A percentile compares a stretch with the other conserved stretches of the same genome.
phyloP scores from a whole-genome alignment of 306 rosid genomes.

The Lathyrus tuberosus region DNA sequence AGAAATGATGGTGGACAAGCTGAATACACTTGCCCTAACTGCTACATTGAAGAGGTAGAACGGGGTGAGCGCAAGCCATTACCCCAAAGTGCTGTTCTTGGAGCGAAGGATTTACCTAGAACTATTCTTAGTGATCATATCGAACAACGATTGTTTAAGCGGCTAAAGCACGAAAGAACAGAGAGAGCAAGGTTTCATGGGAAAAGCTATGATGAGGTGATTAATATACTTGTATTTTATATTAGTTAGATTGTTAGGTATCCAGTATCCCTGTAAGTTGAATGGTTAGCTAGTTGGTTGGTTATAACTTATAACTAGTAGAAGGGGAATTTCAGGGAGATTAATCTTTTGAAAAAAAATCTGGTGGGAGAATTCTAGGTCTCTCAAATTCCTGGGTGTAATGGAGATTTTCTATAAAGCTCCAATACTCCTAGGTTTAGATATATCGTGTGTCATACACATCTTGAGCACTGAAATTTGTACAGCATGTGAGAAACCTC shows the following conservation, averaged over 20 bases:
- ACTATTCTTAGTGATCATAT: conserved; percentile 90
- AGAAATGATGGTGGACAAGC: conserved; percentile 98
- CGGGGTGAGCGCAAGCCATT: conserved; percentile 95
- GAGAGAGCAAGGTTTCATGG: conserved; percentile 94
- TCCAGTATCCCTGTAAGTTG: not conserved
- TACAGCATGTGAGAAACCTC: not conserved
- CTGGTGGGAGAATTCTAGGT: not conserved
- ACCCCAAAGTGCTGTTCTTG: conserved; percentile 97
- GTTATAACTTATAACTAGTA: conserved; percentile 3
- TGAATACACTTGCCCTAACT: conserved; percentile 96
- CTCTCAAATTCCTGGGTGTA: conserved; percentile 1
- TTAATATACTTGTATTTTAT: not conserved
- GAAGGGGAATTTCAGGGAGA: not conserved
- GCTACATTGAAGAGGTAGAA: conserved; percentile 83
- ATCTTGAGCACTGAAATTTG: not conserved
- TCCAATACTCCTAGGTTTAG: not conserved
- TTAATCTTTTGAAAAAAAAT: not conserved
- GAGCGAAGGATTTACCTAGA: conserved; percentile 94
- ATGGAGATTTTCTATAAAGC: not conserved
- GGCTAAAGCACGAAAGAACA: conserved; percentile 71
- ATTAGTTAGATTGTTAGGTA: conserved; percentile 16
- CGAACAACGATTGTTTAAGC: conserved; percentile 72
- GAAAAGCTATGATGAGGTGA: conserved; percentile 89
- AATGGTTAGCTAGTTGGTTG: not conserved
- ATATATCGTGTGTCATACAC: not conserved